These are phyloP conservation scores for Suhomyces maxii DNA, from an alignment of 1,139 yeast species.

Conservation along the genomic window DNA sequence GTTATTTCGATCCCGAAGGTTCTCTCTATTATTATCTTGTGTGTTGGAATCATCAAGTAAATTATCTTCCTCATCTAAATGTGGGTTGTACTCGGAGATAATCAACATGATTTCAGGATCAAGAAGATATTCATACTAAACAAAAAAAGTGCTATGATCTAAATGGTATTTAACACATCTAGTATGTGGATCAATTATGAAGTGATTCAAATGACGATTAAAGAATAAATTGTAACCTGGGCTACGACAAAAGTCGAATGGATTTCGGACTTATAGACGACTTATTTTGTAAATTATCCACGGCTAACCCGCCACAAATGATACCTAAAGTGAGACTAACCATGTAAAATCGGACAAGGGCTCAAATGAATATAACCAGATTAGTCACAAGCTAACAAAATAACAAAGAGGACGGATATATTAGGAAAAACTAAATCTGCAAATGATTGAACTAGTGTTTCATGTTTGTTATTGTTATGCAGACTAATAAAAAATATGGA, in stretches of 20 bases:
- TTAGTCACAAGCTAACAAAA: neutral
- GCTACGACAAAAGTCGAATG: neutral
- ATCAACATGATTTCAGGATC: constrained; percentile 14
- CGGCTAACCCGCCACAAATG: constrained; percentile 1
- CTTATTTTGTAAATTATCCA: neutral
- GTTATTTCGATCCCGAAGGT: neutral
- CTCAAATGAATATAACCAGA: neutral
- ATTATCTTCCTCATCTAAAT: constrained; percentile 2
- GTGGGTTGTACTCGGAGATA: constrained; percentile 18
- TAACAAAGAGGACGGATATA: constrained; percentile 1
- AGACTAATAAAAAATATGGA: constrained; percentile 1
- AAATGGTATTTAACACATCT: neutral
- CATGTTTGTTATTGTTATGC: constrained; percentile 4
- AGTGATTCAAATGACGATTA: neutral
- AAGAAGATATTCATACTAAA: neutral
- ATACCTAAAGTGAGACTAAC: constrained; percentile 1
- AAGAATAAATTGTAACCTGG: neutral
- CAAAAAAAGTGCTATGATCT: neutral
- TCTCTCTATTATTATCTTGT: neutral
- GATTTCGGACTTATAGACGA: constrained; percentile 2
- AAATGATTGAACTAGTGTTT: neutral
- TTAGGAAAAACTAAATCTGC: neutral
- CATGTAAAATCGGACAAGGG: constrained; percentile 5
- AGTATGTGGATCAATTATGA: neutral
- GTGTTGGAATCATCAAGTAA: neutral